Percentiles rank a stretch among this genome's conserved stretches.
Evolutionary conservation across 148 eudicot genomes (phyloP).

Genomic region (Limonium bicolor): DNA sequence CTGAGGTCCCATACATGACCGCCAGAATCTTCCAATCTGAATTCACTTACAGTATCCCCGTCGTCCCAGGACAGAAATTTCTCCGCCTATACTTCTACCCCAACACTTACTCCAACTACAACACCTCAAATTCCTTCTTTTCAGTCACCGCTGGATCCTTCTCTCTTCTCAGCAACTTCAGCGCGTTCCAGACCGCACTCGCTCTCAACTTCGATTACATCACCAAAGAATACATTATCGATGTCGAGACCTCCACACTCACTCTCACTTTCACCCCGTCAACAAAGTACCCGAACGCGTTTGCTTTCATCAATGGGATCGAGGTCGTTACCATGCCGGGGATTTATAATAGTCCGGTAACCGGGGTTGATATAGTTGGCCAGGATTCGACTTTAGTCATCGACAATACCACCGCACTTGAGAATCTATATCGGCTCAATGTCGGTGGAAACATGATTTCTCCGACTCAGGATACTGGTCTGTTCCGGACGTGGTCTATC

Average conservation of each 20-base stretch:
- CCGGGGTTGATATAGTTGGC: neutral
- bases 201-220: neutral
- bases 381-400: neutral
- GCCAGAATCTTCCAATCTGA: constrained; percentile 1
- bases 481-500: constrained; percentile 2
- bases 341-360: neutral
- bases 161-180: constrained; percentile 4
- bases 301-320: constrained; percentile 6
- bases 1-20: neutral
- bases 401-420: constrained; percentile 3
- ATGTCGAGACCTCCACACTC: neutral
- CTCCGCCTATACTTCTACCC: constrained; percentile 9
- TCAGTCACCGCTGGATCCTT: neutral
- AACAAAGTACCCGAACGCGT: neutral
- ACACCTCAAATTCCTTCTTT: neutral
- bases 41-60: constrained; percentile 4
- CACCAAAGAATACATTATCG: neutral
- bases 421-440: constrained; percentile 3
- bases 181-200: neutral
- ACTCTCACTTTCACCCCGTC: constrained; percentile 3
- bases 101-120: neutral
- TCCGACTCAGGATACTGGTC: neutral
- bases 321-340: constrained; percentile 6
- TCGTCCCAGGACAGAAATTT: constrained; percentile 5
- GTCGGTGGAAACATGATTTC: constrained; percentile 1